Evolutionary conservation across 768 basidiomycete genomes (phyloP).

Genomic region (Pulveroboletus frians): DNA sequence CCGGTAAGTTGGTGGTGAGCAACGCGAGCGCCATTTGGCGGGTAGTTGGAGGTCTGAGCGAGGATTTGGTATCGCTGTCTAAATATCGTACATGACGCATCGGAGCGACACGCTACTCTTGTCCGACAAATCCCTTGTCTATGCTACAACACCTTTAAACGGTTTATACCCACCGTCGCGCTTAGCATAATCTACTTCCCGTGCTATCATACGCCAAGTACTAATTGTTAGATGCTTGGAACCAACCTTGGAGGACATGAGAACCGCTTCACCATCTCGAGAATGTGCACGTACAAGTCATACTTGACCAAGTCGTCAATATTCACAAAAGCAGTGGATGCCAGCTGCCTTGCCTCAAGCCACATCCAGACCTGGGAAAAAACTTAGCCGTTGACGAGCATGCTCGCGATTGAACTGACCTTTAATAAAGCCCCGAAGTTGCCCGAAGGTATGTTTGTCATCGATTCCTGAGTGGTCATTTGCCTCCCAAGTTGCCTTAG

Average conservation of each 20-base stretch:
- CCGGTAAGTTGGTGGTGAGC: conserved; percentile 52
- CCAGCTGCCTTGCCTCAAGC: conserved; percentile 88
- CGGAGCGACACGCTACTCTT: conserved; percentile 12
- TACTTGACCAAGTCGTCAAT: conserved; percentile 84
- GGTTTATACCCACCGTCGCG: conserved; percentile 2
- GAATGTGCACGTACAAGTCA: conserved; percentile 62
- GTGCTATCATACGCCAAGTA: not conserved
- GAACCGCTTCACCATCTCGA: conserved; percentile 1
- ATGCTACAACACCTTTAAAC: conserved; percentile 18
- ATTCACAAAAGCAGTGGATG: conserved; percentile 69
- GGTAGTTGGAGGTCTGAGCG: not conserved
- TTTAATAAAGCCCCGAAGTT: conserved; percentile 86
- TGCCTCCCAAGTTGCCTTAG: conserved; percentile 86
- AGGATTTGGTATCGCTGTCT: conserved; percentile 2
- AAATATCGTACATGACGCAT: not conserved
- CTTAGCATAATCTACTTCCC: conserved; percentile 13
- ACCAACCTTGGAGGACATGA: conserved; percentile 39
- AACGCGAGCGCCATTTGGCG: conserved; percentile 34
- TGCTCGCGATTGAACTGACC: conserved; percentile 40
- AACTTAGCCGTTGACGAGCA: not conserved
- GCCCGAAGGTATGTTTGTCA: conserved; percentile 57
- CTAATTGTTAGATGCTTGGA: conserved; percentile 38
- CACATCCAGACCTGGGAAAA: conserved; percentile 76
- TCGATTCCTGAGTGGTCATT: conserved; percentile 72
- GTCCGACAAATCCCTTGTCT: conserved; percentile 7